Conservation (phyloP, 1,284 basidiomycete species). For the Fomes fomentarius region DNA sequence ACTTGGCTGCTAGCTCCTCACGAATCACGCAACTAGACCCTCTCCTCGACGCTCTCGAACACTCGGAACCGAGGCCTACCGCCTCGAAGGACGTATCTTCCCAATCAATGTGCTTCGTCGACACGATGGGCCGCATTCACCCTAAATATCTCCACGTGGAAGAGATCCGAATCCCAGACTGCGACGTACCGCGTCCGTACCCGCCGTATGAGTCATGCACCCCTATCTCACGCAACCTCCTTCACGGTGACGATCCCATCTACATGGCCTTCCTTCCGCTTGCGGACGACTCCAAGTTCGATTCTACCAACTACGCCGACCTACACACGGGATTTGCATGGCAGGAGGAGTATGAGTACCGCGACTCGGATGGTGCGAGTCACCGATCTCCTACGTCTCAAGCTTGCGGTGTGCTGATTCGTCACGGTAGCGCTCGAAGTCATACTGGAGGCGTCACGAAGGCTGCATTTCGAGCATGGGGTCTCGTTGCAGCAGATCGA, state of each 20-base stretch:
- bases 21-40: too few species aligned
- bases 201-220: constrained; percentile 53
- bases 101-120: too few species aligned
- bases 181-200: too few species aligned
- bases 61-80: too few species aligned
- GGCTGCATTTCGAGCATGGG: constrained; percentile 38
- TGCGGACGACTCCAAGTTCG: constrained; percentile 55
- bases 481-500: constrained; percentile 47
- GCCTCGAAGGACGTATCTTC: too few species aligned
- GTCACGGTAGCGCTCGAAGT: constrained; percentile 47
- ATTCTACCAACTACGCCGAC: constrained; percentile 39
- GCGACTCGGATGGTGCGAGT: constrained; percentile 54
- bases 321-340: constrained; percentile 52
- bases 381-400: constrained; percentile 7
- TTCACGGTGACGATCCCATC: constrained; percentile 58
- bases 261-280: constrained; percentile 61
- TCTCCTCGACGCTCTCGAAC: too few species aligned
- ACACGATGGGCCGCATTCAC: too few species aligned
- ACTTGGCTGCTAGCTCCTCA: too few species aligned
- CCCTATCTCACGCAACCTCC: constrained; percentile 46
- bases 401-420: not conserved
- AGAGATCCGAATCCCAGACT: too few species aligned
- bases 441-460: constrained; percentile 44
- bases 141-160: too few species aligned
- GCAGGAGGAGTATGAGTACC: constrained; percentile 36